Evolutionary conservation across 1,139 yeast species (phyloP), one percentile per base, ranked within the genome.

Genomic region (Geotrichum siamense): DNA sequence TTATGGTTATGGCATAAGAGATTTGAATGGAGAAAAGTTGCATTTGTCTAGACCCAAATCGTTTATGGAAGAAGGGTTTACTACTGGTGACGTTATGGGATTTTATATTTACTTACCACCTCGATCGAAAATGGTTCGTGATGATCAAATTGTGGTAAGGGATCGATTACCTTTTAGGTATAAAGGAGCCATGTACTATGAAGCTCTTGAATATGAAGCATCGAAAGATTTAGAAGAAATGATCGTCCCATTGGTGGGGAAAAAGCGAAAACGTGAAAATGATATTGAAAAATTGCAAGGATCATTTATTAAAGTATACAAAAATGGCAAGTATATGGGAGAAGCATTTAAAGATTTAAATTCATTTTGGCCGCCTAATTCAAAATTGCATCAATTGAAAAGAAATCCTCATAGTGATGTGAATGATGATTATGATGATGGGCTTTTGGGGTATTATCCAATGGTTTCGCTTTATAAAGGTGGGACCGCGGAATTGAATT

Each of bases 141-240:
- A 23, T 8, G n/a, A 38, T 10, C 27, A 45, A 23, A 69, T 67
- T 41, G 67, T 83, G 9, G 65, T 75, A 2, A 71, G 98, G 48
- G 97, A 87, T 57, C 86, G 93, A 53, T 81, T 85, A 44, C 96
- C 97, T 1, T 84, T 91, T 41, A 74, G 83, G 55, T 87, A 83
- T 63, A 84, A 82, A 57, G 82, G 76, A 49, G 79, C 79, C 38
- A 64, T 86, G 30, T 87, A 78, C 63, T 87, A 79, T 60, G 99
- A 93, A 60, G 86, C 83, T 53, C 80, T 77, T 47, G 97, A 91
- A 60, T 91, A 86, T 56, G 77, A 84, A 8, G 71, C 81, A 20
- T 79, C 93, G 0, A 82, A 79, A 50, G 74, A 72, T 34, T 82
- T 84, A 86, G 84, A 81, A 41, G 55, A 38, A 45, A 30, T 47